Percentiles rank a stretch among this genome's conserved stretches.
These are phyloP conservation scores for Fusarium fujikuroi DNA, from an alignment of 2,329 filamentous ascomycete species.

Conservation along the genomic window DNA sequence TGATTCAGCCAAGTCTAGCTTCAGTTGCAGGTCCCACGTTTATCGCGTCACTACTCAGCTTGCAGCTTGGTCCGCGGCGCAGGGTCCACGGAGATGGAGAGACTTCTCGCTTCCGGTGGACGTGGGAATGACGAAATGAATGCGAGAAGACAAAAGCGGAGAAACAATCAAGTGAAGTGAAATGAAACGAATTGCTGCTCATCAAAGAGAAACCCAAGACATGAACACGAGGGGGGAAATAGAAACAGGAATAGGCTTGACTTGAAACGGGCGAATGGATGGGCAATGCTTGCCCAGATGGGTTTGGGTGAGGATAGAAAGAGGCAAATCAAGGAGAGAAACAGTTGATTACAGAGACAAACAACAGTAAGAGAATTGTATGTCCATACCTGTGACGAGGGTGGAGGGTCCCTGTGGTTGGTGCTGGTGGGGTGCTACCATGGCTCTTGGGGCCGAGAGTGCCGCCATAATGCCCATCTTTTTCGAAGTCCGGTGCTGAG, in stretches of 20 bases:
- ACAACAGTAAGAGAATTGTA: conserved; percentile 14
- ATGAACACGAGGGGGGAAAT: conserved; percentile 15
- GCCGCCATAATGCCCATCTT: conserved; percentile 38
- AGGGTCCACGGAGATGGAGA: conserved; percentile 36
- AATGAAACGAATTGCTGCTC: not conserved
- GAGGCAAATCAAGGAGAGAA: conserved; percentile 26
- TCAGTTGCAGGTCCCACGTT: conserved; percentile 25
- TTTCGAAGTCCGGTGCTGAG: conserved; percentile 7
- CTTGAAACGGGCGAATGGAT: conserved; percentile 16
- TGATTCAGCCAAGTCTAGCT: conserved; percentile 11
- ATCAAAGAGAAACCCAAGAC: not conserved
- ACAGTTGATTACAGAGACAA: conserved; percentile 27
- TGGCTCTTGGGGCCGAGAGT: conserved; percentile 39
- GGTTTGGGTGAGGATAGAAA: conserved; percentile 11
- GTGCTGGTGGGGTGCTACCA: conserved; percentile 40
- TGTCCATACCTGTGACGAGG: conserved; percentile 42
- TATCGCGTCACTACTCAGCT: conserved; percentile 32
- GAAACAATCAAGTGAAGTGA: conserved; percentile 6
- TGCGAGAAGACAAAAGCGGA: conserved; percentile 23
- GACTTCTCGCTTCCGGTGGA: conserved; percentile 33
- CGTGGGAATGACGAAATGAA: conserved; percentile 32
- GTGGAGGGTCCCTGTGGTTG: conserved; percentile 31
- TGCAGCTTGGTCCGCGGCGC: not conserved
- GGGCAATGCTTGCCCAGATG: conserved; percentile 7
- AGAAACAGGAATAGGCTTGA: conserved; percentile 7